Evolutionary conservation across 306 rosid species (phyloP).

Genomic region (Echinosophora koreensis): DNA sequence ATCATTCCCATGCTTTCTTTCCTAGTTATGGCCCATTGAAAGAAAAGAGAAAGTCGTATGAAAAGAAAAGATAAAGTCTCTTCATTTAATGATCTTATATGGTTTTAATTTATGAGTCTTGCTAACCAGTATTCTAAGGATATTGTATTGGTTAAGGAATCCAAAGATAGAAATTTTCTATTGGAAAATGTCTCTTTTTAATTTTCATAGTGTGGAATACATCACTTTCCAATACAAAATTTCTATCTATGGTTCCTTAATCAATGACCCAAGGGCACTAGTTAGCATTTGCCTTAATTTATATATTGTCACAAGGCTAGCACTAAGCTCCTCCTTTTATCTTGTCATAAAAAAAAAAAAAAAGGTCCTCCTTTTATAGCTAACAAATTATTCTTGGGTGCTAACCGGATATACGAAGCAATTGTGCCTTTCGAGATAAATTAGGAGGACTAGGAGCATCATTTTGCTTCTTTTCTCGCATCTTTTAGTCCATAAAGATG

Average conservation of each 20-base stretch:
- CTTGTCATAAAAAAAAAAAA: too few species aligned
- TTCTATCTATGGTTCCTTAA: too few species aligned
- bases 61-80: constrained; percentile 29
- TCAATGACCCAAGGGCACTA: too few species aligned
- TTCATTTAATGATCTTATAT: not conserved
- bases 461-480: constrained; percentile 30
- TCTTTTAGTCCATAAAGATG: constrained; percentile 33
- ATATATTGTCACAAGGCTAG: not conserved
- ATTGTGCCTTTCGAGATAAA: constrained; percentile 20
- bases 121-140: too few species aligned
- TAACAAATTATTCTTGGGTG: constrained; percentile 24
- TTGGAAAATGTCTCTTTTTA: too few species aligned
- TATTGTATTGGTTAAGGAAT: too few species aligned
- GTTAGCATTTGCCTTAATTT: too few species aligned
- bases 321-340: constrained; percentile 24
- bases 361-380: constrained; percentile 26
- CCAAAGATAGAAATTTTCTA: too few species aligned
- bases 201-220: too few species aligned
- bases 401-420: constrained; percentile 37
- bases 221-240: too few species aligned
- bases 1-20: constrained; percentile 32
- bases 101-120: too few species aligned
- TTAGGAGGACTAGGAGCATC: constrained; percentile 19
- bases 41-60: constrained; percentile 1
- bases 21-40: constrained; percentile 10